Conservation (phyloP, 2,329 filamentous ascomycete species). For the Fusarium sp. region DNA sequence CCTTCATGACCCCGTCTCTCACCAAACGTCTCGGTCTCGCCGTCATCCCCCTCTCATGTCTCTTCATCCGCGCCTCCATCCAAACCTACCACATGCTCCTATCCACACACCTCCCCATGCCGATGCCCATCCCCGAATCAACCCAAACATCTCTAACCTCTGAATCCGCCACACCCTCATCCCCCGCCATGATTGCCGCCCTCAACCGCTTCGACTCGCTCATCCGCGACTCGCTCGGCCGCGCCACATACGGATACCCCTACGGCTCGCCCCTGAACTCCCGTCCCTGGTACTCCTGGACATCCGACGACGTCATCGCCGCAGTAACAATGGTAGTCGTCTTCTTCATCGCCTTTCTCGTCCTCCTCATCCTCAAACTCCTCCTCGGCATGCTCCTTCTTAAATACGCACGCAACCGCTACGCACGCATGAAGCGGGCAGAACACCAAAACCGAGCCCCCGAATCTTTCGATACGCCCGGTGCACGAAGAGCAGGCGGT, state of each 20-base stretch:
- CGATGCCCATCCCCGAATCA: constrained; percentile 70
- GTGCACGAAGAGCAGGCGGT: constrained; percentile 75
- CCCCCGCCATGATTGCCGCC: constrained; percentile 78
- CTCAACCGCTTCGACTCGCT: constrained; percentile 81
- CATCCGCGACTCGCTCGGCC: constrained; percentile 77
- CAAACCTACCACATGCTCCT: constrained; percentile 99
- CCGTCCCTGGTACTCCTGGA: constrained; percentile 64
- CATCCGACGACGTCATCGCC: constrained; percentile 77
- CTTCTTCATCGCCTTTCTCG: constrained; percentile 83
- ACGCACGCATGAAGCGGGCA: constrained; percentile 79
- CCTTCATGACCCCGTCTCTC: constrained; percentile 89
- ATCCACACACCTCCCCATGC: constrained; percentile 82
- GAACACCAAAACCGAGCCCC: constrained; percentile 62
- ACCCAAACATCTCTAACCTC: constrained; percentile 71
- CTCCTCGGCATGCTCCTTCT: constrained; percentile 89
- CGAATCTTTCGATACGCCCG: constrained; percentile 72
- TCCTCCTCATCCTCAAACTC: constrained; percentile 85
- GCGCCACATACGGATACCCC: constrained; percentile 72
- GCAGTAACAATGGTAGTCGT: constrained; percentile 84
- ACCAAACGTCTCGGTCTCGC: constrained; percentile 90
- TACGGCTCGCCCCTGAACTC: constrained; percentile 52
- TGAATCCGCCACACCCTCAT: constrained; percentile 70
- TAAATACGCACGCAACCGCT: constrained; percentile 79
- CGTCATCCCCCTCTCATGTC: constrained; percentile 88
- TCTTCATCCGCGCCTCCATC: constrained; percentile 92